phyloP scores from a whole-genome alignment of 805 yeast species.

The Suhomyces vadensis region DNA sequence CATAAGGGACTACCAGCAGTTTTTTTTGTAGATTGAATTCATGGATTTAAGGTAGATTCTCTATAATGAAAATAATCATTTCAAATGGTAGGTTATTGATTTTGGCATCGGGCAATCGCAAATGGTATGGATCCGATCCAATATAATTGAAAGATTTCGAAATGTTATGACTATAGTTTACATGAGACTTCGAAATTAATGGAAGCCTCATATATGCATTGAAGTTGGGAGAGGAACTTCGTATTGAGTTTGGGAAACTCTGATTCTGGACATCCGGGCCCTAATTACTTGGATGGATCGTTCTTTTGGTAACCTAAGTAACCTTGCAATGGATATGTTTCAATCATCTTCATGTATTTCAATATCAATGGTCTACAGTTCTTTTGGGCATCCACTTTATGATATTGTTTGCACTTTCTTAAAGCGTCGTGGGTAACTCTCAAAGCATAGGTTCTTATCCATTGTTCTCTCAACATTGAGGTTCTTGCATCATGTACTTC shows the following conservation, averaged over 20 bases:
- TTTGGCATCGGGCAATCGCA: neutral
- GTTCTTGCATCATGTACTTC: constrained; percentile 74
- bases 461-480: constrained; percentile 77
- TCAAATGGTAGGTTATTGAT: constrained; percentile 1
- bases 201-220: constrained; percentile 4
- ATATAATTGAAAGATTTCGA: neutral
- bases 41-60: neutral
- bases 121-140: neutral
- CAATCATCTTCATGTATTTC: constrained; percentile 75
- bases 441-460: constrained; percentile 67
- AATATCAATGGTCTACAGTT: constrained; percentile 80
- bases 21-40: neutral
- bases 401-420: constrained; percentile 71
- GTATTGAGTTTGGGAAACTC: neutral
- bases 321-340: constrained; percentile 66
- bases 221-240: constrained; percentile 3
- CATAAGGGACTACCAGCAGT: neutral
- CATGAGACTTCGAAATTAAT: neutral
- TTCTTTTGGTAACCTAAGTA: constrained; percentile 85
- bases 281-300: constrained; percentile 67
- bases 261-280: constrained; percentile 1
- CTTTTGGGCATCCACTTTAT: constrained; percentile 52
- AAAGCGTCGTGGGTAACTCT: constrained; percentile 72
- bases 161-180: constrained; percentile 5
- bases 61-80: constrained; percentile 1